A percentile compares a stretch with the other conserved stretches of the same genome.
These are phyloP conservation scores for Debaryomyces psychrophilus DNA, from an alignment of 1,139 yeast species.

Conservation along the genomic window DNA sequence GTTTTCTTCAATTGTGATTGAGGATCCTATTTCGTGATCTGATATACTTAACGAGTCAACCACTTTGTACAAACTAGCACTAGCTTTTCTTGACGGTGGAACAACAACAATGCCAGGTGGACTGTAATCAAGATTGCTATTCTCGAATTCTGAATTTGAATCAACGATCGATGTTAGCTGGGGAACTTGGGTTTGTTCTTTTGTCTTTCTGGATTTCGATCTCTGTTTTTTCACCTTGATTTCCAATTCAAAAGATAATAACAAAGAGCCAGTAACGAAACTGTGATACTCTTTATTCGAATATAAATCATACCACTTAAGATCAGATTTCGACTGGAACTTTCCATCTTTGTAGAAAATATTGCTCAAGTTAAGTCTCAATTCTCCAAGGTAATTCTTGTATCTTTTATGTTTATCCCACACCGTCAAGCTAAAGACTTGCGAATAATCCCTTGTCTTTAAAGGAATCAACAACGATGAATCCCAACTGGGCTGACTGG, in stretches of 20 bases:
- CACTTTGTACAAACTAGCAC: conserved; percentile 13
- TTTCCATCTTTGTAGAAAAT: conserved; percentile 33
- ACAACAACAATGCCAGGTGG: conserved; percentile 15
- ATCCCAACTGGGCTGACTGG: conserved; percentile 52
- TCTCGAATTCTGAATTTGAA: neutral
- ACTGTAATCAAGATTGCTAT: neutral
- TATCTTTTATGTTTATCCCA: conserved; percentile 52
- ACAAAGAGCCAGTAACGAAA: conserved; percentile 61
- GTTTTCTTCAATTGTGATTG: conserved; percentile 5
- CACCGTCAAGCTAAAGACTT: conserved; percentile 38
- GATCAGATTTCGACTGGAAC: conserved; percentile 30
- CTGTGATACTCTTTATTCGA: conserved; percentile 50
- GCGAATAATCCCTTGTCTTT: conserved; percentile 29
- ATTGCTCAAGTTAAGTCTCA: conserved; percentile 48
- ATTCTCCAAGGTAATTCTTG: conserved; percentile 60
- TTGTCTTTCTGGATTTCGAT: conserved; percentile 12
- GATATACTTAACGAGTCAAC: conserved; percentile 18
- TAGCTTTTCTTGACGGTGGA: conserved; percentile 24
- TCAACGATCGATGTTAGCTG: neutral
- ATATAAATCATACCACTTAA: conserved; percentile 55
- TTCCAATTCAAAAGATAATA: conserved; percentile 53
- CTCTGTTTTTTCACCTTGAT: conserved; percentile 22
- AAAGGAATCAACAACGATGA: conserved; percentile 39
- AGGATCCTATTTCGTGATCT: conserved; percentile 15
- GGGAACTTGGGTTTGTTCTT: neutral